Base-by-base conservation (phyloP, 2,329 filamentous ascomycete genomes). In the Alternaria triticina region DNA sequence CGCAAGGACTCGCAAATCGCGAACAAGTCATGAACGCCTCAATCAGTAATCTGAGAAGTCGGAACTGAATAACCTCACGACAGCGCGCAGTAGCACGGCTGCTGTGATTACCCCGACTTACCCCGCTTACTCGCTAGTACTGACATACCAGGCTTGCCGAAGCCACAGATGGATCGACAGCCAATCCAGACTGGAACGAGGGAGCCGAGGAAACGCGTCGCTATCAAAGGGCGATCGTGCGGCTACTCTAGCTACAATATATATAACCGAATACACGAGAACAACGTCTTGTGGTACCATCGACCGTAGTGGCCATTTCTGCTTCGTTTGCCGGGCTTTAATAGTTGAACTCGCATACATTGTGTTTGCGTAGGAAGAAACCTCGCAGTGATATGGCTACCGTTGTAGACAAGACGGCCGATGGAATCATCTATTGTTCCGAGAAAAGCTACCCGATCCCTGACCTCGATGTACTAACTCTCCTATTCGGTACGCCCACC, bases 391-490 rank as follows among this genome's bases (percentile, higher is more conserved):
- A 50, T 6, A 79, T 79, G 77, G 62, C 73, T 13, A 80, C 74
- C 6, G 72, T 76, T 20, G 71, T 77, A n/a, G 76, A 79, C 22
- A 77, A 69, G 47, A 78, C 74, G 4, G 50, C 68, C 0, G 63
- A 74, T 12, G 74, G 76, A 51, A 73, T 66, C 25, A 66, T 79
- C 27, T 79, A 80, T 59, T 68, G 71, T 11, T 73, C 74, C 13
- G 70, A 76, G 9, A 73, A 76, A 56, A 70, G 67, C n/a, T 77
- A 75, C 47, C 69, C 74, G 6, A 57, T 79, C 3, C 81, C 82
- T 3, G 66, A 78, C 52, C 56, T 82, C 43, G 81, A 83, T 61
- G 17, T 83, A 25, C 62, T 83, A 28, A 82, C 79, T 0, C 71
- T 83, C 0, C 71, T 83, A 6, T 83, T 83, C 60, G 80, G 81